Percentiles rank a stretch among this genome's conserved stretches.
phyloP scores from a whole-genome alignment of 768 basidiomycete species.

The Tephrocybe sp. region DNA sequence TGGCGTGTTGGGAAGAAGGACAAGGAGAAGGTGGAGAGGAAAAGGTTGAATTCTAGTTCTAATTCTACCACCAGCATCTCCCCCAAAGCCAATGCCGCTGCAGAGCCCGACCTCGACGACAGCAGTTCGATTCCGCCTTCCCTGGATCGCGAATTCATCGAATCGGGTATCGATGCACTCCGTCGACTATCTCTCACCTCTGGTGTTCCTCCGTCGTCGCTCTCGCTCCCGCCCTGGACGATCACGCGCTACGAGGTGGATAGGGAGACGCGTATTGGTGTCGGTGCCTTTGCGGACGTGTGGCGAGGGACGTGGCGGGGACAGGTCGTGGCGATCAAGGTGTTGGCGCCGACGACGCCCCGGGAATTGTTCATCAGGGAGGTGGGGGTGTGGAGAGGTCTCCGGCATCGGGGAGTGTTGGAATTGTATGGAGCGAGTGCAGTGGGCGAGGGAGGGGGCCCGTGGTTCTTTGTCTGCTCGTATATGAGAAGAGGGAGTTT shows the following conservation, averaged over 20 bases:
- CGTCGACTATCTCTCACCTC: slow-evolving; percentile 42
- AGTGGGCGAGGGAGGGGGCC: slow-evolving; percentile 62
- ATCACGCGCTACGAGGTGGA: slow-evolving; percentile 80
- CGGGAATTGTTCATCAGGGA: slow-evolving; percentile 66
- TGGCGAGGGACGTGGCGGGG: slow-evolving; percentile 75
- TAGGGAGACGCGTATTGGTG: slow-evolving; percentile 62
- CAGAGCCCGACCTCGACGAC: neutral
- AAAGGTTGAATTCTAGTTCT: neutral
- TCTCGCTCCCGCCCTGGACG: slow-evolving; percentile 68
- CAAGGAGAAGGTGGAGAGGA: neutral
- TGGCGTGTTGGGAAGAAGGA: neutral
- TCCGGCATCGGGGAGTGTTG: slow-evolving; percentile 69
- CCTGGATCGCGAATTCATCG: slow-evolving; percentile 68
- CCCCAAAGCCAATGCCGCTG: neutral
- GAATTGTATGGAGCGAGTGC: slow-evolving; percentile 71
- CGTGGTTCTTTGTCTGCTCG: slow-evolving; percentile 79
- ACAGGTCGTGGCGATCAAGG: slow-evolving; percentile 68
- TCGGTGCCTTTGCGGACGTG: slow-evolving; percentile 76
- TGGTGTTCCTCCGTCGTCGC: neutral
- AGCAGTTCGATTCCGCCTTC: slow-evolving; percentile 33
- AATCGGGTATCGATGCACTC: slow-evolving; percentile 70
- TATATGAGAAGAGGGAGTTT: slow-evolving; percentile 67
- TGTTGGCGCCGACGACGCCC: slow-evolving; percentile 60
- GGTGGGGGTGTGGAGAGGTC: slow-evolving; percentile 66
- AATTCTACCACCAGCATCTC: neutral